Conservation (phyloP, 495 filamentous ascomycete species). For the Talaromyces adpressus region DNA sequence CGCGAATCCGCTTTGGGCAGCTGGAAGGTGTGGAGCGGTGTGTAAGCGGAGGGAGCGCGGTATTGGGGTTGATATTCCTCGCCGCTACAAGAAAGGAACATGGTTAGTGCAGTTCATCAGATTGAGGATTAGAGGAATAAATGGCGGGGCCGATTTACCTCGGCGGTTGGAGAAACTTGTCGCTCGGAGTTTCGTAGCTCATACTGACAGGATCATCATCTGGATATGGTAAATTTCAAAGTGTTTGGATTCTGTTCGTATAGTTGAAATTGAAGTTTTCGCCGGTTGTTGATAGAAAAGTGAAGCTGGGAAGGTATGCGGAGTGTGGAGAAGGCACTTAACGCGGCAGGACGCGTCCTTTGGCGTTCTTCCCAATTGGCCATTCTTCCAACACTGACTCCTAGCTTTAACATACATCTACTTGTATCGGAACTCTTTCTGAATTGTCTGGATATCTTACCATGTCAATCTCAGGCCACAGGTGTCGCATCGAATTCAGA, state of each 20-base stretch:
- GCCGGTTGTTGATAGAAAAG: background rate
- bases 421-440: background rate
- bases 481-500: too few relatives aligned
- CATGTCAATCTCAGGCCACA: background rate
- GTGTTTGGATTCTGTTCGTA: background rate
- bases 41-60: conserved; percentile 59
- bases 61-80: conserved; percentile 33
- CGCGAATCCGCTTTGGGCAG: conserved; percentile 61
- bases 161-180: conserved; percentile 13
- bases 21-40: conserved; percentile 63
- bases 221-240: background rate
- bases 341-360: conserved; percentile 25
- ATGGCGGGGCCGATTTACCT: conserved; percentile 18
- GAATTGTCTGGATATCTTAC: background rate
- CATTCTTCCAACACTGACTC: background rate
- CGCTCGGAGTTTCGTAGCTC: background rate
- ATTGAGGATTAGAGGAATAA: background rate
- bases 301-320: background rate
- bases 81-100: conserved; percentile 21
- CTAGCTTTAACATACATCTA: background rate
- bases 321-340: conserved; percentile 5
- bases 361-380: conserved; percentile 15
- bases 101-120: background rate
- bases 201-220: background rate
- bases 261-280: background rate